phyloP scores from a whole-genome alignment of 495 filamentous ascomycete species.

The Penicillium antarcticum region DNA sequence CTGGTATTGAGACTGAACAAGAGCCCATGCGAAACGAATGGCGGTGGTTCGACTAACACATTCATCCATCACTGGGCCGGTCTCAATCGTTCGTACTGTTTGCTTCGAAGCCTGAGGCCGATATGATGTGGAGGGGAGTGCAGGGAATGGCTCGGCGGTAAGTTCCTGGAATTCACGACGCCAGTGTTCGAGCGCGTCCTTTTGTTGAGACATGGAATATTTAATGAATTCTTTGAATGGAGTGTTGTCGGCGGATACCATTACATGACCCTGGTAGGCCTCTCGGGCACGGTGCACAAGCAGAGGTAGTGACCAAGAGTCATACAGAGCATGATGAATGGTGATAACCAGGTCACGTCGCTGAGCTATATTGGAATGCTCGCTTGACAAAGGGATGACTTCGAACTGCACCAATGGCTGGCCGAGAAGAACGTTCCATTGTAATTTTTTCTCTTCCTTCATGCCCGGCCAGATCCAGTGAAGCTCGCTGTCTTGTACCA shows the following conservation, averaged over 20 bases:
- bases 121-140: constrained; percentile 15
- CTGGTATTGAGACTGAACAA: constrained; percentile 22
- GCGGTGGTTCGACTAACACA: background rate
- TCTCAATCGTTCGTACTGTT: background rate
- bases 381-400: too few relatives aligned
- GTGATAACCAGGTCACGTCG: constrained; percentile 33
- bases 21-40: constrained; percentile 29
- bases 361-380: too few relatives aligned
- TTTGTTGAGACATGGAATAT: background rate
- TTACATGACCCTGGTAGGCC: constrained; percentile 21
- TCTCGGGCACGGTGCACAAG: constrained; percentile 42
- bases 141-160: constrained; percentile 1
- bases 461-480: background rate
- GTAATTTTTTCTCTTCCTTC: background rate
- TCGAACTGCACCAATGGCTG: constrained; percentile 8
- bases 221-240: constrained; percentile 5
- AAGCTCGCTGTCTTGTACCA: background rate
- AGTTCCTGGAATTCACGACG: background rate
- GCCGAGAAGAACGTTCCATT: background rate
- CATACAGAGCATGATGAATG: constrained; percentile 63
- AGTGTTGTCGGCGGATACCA: too few relatives aligned
- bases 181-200: constrained; percentile 3
- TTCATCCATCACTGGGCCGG: constrained; percentile 2
- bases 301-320: constrained; percentile 52
- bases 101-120: background rate